Conservation (phyloP, 352 stramenopile species). For the Phytophthora pini region DNA sequence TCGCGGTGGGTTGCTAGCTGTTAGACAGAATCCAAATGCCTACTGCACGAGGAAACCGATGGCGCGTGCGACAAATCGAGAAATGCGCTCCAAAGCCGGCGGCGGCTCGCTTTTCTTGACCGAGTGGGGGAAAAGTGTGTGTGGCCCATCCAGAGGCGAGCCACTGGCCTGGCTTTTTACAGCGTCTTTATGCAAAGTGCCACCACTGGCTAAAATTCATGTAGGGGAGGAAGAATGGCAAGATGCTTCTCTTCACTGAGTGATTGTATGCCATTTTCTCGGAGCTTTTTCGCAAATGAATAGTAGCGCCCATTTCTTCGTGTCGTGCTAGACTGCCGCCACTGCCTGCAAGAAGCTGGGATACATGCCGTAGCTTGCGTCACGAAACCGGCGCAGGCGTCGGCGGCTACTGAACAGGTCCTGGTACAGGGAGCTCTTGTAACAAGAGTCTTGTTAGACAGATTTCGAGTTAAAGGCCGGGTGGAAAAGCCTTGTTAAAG, state of each 20-base stretch:
- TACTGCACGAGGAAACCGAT: conserved; percentile 21
- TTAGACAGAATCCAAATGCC: conserved; percentile 11
- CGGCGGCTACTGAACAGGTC: too few relatives aligned
- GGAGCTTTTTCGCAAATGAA: conserved; percentile 3
- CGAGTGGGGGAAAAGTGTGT: neutral
- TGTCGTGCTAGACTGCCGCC: too few relatives aligned
- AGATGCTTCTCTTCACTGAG: conserved; percentile 4
- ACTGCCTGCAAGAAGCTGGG: too few relatives aligned
- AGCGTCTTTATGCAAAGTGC: conserved; percentile 20
- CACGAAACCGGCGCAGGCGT: too few relatives aligned
- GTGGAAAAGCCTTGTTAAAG: conserved; percentile 1
- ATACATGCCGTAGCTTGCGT: too few relatives aligned
- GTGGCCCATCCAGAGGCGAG: neutral
- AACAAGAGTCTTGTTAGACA: too few relatives aligned
- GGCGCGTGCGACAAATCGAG: conserved; percentile 25
- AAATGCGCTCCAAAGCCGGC: conserved; percentile 13
- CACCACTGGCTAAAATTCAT: conserved; percentile 23
- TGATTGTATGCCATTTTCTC: neutral
- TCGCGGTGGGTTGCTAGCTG: neutral
- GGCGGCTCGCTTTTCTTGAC: conserved; percentile 12
- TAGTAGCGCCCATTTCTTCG: neutral
- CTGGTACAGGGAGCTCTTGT: too few relatives aligned
- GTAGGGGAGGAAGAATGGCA: conserved; percentile 15
- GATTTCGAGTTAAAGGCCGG: too few relatives aligned
- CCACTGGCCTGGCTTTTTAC: conserved; percentile 16